A percentile compares a stretch with the other conserved stretches of the same genome.
Conservation (phyloP, 805 yeast species). For the Cyberlindnera subsufficiens region DNA sequence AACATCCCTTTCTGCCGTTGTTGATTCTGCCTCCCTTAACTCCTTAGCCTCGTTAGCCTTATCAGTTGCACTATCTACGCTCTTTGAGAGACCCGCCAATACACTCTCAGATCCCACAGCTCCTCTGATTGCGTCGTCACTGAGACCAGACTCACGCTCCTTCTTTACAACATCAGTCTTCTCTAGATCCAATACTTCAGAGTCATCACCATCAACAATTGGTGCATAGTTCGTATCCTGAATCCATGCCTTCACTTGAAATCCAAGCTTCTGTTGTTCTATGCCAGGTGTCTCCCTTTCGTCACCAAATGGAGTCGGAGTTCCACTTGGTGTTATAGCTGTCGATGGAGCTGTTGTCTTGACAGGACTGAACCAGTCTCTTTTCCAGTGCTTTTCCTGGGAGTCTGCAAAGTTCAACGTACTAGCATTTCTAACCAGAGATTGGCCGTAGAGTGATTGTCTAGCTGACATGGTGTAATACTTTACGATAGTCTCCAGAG, state of each 20-base stretch:
- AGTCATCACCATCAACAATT: conserved; percentile 30
- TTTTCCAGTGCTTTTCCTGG: conserved; percentile 23
- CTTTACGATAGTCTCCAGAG: background rate
- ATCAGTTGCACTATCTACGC: conserved; percentile 1
- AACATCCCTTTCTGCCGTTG: no score
- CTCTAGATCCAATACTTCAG: conserved; percentile 41
- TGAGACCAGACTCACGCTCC: conserved; percentile 22
- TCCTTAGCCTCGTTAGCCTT: background rate
- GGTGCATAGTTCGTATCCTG: conserved; percentile 16
- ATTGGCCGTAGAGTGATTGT: conserved; percentile 22
- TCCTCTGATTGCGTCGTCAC: conserved; percentile 46
- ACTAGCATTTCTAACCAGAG: conserved; percentile 23
- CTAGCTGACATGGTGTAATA: conserved; percentile 17
- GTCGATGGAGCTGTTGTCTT: conserved; percentile 8
- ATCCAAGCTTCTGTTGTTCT: conserved; percentile 14
- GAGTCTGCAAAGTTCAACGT: conserved; percentile 13
- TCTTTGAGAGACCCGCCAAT: conserved; percentile 37
- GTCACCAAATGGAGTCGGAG: conserved; percentile 24
- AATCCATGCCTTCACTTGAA: conserved; percentile 30
- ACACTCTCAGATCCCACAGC: conserved; percentile 45
- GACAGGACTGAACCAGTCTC: conserved; percentile 23
- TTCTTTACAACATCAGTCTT: background rate
- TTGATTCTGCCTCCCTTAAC: no score
- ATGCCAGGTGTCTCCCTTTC: conserved; percentile 13
- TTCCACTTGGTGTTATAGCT: conserved; percentile 18